Evolutionary conservation across 495 filamentous ascomycete species (phyloP).

Genomic region (Aspergillus incahuasiensis): DNA sequence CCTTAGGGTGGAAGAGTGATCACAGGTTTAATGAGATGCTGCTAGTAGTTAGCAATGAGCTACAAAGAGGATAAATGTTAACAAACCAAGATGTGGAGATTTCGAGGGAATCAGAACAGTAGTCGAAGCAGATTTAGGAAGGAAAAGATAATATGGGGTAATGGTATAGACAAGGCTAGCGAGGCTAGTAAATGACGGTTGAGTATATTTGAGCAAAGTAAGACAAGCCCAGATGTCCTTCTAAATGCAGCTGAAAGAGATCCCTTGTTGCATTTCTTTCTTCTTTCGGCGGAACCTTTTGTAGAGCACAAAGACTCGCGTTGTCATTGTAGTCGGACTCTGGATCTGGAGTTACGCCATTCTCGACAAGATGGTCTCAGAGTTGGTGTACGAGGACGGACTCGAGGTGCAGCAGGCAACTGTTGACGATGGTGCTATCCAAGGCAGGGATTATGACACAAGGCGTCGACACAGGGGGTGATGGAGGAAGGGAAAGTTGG

Average conservation of each 20-base stretch:
- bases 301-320: constrained; percentile 10
- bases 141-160: not conserved
- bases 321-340: constrained; percentile 15
- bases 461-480: not conserved
- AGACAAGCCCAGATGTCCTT: not conserved
- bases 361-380: constrained; percentile 17
- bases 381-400: constrained; percentile 3
- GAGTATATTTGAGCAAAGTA: constrained; percentile 2
- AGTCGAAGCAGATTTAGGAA: not conserved
- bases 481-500: not conserved
- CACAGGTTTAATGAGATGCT: not conserved
- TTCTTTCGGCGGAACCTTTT: constrained; percentile 15
- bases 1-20: not conserved
- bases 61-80: not conserved
- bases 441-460: constrained; percentile 5
- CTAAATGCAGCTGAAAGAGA: not conserved
- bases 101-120: not conserved
- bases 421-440: constrained; percentile 6
- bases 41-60: not conserved
- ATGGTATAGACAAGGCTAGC: not conserved
- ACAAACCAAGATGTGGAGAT: not conserved
- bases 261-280: constrained; percentile 14
- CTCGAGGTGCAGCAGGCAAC: not conserved
- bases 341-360: constrained; percentile 23
- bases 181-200: not conserved